Conservation (phyloP, 768 basidiomycete genomes). For the Mycena vulgaris region DNA sequence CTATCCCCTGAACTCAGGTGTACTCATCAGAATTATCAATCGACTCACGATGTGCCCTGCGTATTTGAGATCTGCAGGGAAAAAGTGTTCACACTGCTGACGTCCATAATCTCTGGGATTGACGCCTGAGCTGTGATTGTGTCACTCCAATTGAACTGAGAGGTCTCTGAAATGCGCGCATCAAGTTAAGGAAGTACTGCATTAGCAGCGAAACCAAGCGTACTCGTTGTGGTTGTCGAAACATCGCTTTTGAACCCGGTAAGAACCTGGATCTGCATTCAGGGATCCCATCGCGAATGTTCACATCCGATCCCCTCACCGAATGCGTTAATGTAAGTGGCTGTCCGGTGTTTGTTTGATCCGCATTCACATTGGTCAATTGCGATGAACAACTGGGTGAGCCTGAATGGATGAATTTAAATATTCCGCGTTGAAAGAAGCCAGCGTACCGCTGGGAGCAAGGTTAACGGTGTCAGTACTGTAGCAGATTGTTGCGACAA, state of each 20-base stretch:
- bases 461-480: neutral
- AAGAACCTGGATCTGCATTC: too few species aligned
- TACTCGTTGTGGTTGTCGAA: neutral
- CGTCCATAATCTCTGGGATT: neutral
- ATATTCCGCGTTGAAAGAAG: too few species aligned
- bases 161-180: neutral
- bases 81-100: neutral
- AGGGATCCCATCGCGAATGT: too few species aligned
- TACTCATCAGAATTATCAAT: neutral
- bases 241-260: neutral
- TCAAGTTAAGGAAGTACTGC: neutral
- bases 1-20: too few species aligned
- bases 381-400: too few species aligned
- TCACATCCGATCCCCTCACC: too few species aligned
- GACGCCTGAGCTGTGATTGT: neutral
- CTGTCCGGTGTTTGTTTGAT: too few species aligned
- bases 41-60: neutral
- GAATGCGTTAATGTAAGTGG: too few species aligned
- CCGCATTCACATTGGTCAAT: too few species aligned
- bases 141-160: neutral
- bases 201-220: neutral
- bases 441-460: too few species aligned
- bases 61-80: neutral
- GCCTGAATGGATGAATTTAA: too few species aligned
- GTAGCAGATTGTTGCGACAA: neutral